Evolutionary conservation across 2,329 filamentous ascomycete species (phyloP), one percentile per base, ranked within the genome.

Genomic region (Penicillium verrucosum): DNA sequence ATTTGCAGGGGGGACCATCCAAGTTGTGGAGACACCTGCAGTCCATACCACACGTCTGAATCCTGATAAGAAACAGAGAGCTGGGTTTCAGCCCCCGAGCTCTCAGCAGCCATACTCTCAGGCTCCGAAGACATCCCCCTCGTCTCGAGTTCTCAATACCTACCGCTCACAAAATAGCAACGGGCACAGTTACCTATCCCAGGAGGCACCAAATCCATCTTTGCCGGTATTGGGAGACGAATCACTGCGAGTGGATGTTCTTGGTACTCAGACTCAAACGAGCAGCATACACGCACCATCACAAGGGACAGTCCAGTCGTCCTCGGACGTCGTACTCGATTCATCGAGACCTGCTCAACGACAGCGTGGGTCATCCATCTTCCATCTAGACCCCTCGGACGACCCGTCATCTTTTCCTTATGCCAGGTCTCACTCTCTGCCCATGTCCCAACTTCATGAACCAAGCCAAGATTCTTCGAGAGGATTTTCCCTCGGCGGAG

Each of bases 61-160:
- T 16, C 25, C 48, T 21, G 37, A 45, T 11, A 53, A 40, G 2
- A 16, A 30, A 6, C 42, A 56, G 5, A 44, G 27, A 27, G 21
- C 21, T 21, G 25, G 25, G 3, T 10, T 27, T n/a, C 51, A 48
- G 4, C 8, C 21, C 11, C 27, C 25, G 9, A 30, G 55, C 23
- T 27, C 42, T n/a, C 57, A 59, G 12, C 60, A 59, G 11, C 52
- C 51, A 40, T 69, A 66, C 7, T 65, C 67, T 32, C 59, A 62
- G 18, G 60, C 52, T 27, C 60, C 60, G 32, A 70, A 70, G 51
- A 66, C 59, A 8, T 75, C 71, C 1, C 74, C 72, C 18, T 68
- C 73, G 48, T 71, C 71, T 18, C 65, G 68, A 30, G 65, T 75
- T 32, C 51, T 67, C 27, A 71, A 73, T 47, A 74, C 72, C 6